phyloP scores from a whole-genome alignment of 441 rosid species.

The Gossypium trilobum region DNA sequence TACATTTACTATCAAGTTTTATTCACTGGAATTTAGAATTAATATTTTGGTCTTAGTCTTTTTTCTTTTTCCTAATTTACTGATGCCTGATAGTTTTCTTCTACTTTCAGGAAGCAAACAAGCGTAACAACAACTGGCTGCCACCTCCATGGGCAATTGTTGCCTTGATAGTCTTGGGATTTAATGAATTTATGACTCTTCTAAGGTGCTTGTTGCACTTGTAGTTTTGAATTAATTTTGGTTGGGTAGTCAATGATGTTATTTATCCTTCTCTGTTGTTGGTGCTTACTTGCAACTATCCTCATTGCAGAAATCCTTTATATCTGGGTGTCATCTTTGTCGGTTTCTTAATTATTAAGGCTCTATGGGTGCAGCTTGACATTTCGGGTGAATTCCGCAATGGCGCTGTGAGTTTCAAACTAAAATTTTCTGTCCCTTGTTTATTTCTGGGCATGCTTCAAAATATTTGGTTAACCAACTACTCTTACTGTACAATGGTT shows the following conservation, averaged over 20 bases:
- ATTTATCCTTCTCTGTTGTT: neutral
- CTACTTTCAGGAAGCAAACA: slow-evolving; percentile 79
- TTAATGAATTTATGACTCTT: slow-evolving; percentile 94
- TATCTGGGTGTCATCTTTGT: slow-evolving; percentile 60
- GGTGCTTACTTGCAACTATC: slow-evolving; percentile 14
- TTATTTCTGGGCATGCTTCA: neutral
- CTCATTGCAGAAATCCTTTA: slow-evolving; percentile 74
- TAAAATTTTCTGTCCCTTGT: neutral
- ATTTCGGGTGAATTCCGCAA: slow-evolving; percentile 67
- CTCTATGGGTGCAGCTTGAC: slow-evolving; percentile 87
- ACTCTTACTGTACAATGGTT: neutral
- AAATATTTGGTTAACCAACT: neutral
- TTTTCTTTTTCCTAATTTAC: neutral
- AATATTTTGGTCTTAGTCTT: neutral
- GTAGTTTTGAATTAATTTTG: slow-evolving; percentile 1
- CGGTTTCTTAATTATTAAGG: slow-evolving; percentile 60
- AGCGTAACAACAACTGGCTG: slow-evolving; percentile 86
- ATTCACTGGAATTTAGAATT: neutral
- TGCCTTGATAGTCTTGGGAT: slow-evolving; percentile 74
- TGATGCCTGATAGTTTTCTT: neutral
- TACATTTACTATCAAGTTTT: neutral
- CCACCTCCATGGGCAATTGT: slow-evolving; percentile 99
- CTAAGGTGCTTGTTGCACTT: slow-evolving; percentile 43
- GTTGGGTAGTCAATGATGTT: slow-evolving; percentile 7
- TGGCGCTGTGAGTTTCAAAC: slow-evolving; percentile 59